Evolutionary conservation across 495 filamentous ascomycete species (phyloP).

Genomic region (Xylaria venustula): DNA sequence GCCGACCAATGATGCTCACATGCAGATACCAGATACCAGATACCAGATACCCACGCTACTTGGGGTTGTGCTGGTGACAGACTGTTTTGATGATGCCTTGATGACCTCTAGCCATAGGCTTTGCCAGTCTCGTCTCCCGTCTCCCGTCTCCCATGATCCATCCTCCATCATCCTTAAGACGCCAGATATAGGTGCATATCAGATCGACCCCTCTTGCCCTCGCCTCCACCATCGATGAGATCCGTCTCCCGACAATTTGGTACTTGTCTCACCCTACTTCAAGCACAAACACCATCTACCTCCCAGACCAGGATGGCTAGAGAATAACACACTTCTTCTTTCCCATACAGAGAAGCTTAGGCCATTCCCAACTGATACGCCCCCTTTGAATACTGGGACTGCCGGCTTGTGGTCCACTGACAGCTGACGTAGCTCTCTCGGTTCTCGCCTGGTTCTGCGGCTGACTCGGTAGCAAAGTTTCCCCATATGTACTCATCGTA

Average conservation of each 20-base stretch:
- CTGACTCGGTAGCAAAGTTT: background rate
- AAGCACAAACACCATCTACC: background rate
- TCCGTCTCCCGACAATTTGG: background rate
- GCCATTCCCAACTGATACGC: background rate
- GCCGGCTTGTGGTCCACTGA: background rate
- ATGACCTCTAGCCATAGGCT: too few species aligned
- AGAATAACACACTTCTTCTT: background rate
- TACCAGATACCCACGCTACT: too few species aligned
- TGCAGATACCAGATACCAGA: too few species aligned
- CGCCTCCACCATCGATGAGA: background rate
- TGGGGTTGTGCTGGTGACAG: background rate
- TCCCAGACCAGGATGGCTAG: background rate
- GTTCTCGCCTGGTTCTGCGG: conserved; percentile 1
- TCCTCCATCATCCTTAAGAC: background rate
- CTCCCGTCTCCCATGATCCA: too few species aligned
- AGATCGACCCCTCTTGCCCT: background rate
- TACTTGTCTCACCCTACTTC: background rate
- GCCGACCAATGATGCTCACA: too few species aligned
- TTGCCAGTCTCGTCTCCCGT: too few species aligned
- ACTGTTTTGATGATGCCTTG: too few species aligned
- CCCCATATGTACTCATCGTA: background rate
- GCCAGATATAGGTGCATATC: background rate
- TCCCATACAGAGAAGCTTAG: background rate
- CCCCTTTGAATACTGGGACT: conserved; percentile 6
- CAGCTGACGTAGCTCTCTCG: background rate